Base-by-base conservation (phyloP, 495 filamentous ascomycete species). In the Terfezia claveryi region DNA sequence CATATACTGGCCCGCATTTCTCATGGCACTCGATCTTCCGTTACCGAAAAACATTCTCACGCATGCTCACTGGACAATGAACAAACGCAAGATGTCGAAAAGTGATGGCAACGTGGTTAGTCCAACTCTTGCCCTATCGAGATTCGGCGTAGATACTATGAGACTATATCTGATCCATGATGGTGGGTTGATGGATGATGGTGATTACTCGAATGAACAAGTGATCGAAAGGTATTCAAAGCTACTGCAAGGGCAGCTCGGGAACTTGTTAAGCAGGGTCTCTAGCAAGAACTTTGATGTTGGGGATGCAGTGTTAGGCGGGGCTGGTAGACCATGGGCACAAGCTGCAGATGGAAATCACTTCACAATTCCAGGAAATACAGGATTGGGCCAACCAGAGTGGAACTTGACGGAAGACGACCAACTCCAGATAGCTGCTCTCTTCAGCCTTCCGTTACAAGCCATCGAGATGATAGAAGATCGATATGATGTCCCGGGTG, bases 1-100 rank as follows among this genome's bases (percentile, higher is more conserved):
- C 68, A 82, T 98, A 27, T 98, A 96, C 72, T 98, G 91, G 91
- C 91, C 91, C 0, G 91, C 91, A 2, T 81, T 98, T 62, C 81
- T 98, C 36, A 79, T 98, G 71, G 89, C 89, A 4, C 71, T 96
- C 27, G 81, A 81, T 57, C 70, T 98, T 2, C 82, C 87, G 1
- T 67, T 83, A n/a, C 89, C 91, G 6, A 81, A 80, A 59, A 78
- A 79, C 54, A 74, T 96, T 20, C 73, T 96, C 0, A 83, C 85
- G 17, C 91, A 96, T 62, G 87, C 81, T 1, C 92, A 98, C 65
- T 98, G 91, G 91, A 91, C 88, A 2, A 79, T 98, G 66, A 83
- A 83, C 54, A 73, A 73, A 46, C 73, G 77, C 58, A 98, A 96
- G 66, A 98, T 98, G 91, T 84, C 87, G 36, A 98, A 98, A 67